These are phyloP conservation scores for Erythrobasidium yunnanense DNA, from an alignment of 768 basidiomycete species.

Conservation along the genomic window DNA sequence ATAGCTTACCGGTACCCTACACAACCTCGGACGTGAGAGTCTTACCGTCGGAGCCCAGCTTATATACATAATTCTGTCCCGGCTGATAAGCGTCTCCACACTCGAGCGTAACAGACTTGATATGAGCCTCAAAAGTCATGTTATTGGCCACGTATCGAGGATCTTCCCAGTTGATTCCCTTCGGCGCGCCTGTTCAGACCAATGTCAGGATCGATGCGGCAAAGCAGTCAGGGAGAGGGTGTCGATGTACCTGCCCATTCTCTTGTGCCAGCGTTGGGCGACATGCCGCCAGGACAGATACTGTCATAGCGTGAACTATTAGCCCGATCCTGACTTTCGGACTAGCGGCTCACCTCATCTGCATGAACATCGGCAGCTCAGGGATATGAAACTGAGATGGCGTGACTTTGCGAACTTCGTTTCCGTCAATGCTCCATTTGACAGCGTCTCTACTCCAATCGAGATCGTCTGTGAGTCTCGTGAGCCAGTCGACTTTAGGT, in stretches of 20 bases:
- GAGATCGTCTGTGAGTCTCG: neutral
- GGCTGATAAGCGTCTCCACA: neutral
- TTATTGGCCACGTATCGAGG: neutral
- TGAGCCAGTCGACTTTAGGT: too few species aligned
- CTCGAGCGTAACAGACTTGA: constrained; percentile 21
- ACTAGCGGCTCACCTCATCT: neutral
- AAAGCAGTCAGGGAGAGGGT: too few species aligned
- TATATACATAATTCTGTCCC: constrained; percentile 4
- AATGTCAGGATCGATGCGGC: too few species aligned
- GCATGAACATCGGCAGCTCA: constrained; percentile 16
- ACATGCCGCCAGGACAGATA: constrained; percentile 14
- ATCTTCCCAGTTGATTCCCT: constrained; percentile 3
- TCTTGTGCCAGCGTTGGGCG: neutral
- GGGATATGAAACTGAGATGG: constrained; percentile 15
- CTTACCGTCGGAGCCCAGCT: too few species aligned
- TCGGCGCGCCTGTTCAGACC: constrained; percentile 6
- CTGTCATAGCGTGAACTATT: neutral
- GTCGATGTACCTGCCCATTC: constrained; percentile 11
- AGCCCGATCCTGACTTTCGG: neutral
- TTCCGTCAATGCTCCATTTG: neutral
- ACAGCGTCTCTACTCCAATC: constrained; percentile 7
- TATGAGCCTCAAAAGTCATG: neutral
- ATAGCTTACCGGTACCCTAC: too few species aligned
- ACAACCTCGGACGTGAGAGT: too few species aligned
- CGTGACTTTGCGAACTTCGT: neutral